A percentile compares a stretch with the other conserved stretches of the same genome.
phyloP scores from a whole-genome alignment of 306 rosid species.

The Vigna radiata region DNA sequence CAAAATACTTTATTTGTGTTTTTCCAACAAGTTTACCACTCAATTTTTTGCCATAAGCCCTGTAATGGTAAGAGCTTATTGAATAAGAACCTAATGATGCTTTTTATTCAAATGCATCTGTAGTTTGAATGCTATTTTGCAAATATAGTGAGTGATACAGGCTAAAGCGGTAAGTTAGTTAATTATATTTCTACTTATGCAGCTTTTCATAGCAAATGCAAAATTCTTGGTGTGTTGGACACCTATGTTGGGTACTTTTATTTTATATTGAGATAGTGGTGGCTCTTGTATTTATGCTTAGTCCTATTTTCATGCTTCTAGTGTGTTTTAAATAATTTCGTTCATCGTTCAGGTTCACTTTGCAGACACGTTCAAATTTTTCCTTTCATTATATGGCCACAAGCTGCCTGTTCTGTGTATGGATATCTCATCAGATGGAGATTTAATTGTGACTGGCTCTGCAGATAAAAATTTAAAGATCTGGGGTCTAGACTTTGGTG shows the following conservation, averaged over 20 bases:
- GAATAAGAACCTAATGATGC: background rate
- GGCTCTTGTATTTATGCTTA: constrained; percentile 16
- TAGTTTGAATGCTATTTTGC: background rate
- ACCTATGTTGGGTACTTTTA: constrained; percentile 3
- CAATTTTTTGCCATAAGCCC: background rate
- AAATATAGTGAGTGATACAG: background rate
- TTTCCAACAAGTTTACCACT: background rate
- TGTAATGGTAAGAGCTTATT: background rate
- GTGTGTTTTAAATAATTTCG: constrained; percentile 31
- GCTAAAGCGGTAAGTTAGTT: background rate
- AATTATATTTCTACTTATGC: background rate
- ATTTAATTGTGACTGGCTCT: constrained; percentile 90
- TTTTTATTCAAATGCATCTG: background rate
- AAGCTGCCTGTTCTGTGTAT: constrained; percentile 92
- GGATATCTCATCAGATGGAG: constrained; percentile 97
- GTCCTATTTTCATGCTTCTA: background rate
- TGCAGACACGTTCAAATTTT: constrained; percentile 76
- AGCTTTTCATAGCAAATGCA: constrained; percentile 4
- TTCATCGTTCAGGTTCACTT: constrained; percentile 73
- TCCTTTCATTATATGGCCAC: constrained; percentile 90
- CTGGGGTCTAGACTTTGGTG: constrained; percentile 99
- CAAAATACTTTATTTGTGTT: background rate
- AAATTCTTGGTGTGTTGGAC: constrained; percentile 20
- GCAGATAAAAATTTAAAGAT: constrained; percentile 95
- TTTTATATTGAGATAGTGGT: constrained; percentile 4